Base-by-base conservation (phyloP, 371 early-diverging fungal genomes). In the Amoeboaphelidium occidentale region DNA sequence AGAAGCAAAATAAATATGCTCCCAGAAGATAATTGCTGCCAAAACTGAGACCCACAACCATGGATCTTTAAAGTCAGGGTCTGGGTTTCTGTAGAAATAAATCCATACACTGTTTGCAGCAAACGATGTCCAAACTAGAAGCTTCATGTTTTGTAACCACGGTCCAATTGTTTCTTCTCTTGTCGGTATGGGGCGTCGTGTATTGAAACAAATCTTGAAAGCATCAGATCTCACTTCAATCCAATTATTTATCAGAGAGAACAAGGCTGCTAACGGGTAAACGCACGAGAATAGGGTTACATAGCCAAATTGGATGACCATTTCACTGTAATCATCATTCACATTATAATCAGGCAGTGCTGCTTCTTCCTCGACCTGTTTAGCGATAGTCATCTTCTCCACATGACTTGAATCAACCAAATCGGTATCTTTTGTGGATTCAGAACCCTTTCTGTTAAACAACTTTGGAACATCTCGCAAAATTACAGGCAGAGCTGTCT, bases 321-420 rank as follows among this genome's bases (percentile, higher is more conserved):
- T 82, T 56, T 90, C 90, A 26, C 78, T 78, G 61, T 86, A 87
- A 56, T 90, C 90, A 28, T 75, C 76, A 50, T 78, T 84, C 26
- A 81, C 74, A 55, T 77, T 74, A 56, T 90, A 87, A 42, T 66
- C 73, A 3, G 78, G 76, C 50, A 79, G 58, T n/a, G 54, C 71
- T 12, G 56, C 46, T 42, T 60, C 65, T 32, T 32, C 17, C 39
- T 32, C 39, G 10, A 17, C 39, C 39, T 32, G 17, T 10, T 32
- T 32, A 32, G 39, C 6, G 6, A 10, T 32, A 32, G 39, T 10
- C 10, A 6, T 17, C 17, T 32, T 32, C 6, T 32, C 17, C 6
- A 32, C 10, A 32, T 6, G 39, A 6, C 17, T 32, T 17, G 39
- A 32, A 17, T 17, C 39, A 32, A 17, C 6, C 17, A 17, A 32